Base-by-base conservation (phyloP, 495 filamentous ascomycete genomes). In the Penicillium antarcticum region DNA sequence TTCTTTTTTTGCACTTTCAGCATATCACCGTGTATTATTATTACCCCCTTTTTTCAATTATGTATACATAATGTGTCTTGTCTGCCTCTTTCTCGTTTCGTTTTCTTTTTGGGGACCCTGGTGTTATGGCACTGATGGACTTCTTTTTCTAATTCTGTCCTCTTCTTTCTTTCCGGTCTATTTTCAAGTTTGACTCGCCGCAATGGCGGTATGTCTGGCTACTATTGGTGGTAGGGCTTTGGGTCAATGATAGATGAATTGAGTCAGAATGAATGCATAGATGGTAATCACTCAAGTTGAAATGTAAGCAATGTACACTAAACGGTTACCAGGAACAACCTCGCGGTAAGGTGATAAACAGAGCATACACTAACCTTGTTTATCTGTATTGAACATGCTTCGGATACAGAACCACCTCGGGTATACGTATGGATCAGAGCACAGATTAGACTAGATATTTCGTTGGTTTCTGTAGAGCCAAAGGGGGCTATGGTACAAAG, bases 401-500 rank as follows among this genome's bases (percentile, higher is more conserved):
- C 21, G 21, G 6, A 3, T 23, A 23, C 21, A 23, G 21, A 23
- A 23, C 6, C 21, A 23, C 21, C 21, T 23, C 21, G 4, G 21
- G 21, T 23, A 23, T 29, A 29, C 8, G 8, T 29, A 29, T 29
- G 4, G 14, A 45, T 1, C 4, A 14, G 21, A 41, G 26, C 17
- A 19, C 33, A 17, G 47, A 49, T 5, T 31, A 34, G 47, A 42
- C 37, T 34, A 34, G 37, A 42, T 26, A 29, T 49, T 49, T 49
- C 47, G 9, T 49, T 29, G 39, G 9, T 24, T 39, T 19, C 8
- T 24, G 29, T n/a, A 42, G 13, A 23, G 19, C 35, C 33, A 36
- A 23, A 46, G n/a, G 24, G 26, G 26, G 39, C 31, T 58, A 61
- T 50, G 52, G 36, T 61, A 61, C 58, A 58, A 41, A 29, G 6